Base-by-base conservation (phyloP, 352 stramenopile species). In the Peronospora tabacina region DNA sequence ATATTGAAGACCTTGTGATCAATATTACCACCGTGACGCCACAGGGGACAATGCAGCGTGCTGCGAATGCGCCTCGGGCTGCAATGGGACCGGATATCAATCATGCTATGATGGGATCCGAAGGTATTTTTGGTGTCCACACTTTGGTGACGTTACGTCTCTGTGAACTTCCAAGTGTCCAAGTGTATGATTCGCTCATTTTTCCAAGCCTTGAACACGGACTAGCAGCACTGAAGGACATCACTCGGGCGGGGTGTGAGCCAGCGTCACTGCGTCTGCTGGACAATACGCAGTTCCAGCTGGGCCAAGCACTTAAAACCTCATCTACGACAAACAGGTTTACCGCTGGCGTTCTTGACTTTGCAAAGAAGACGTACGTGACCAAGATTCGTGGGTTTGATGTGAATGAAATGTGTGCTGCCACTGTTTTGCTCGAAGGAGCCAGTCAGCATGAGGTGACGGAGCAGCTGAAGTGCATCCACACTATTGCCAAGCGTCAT, bases 101-200 rank as follows among this genome's bases (percentile, higher is more conserved):
- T 44, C 72, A 93, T 17, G 56, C 96, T 3, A 70, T 85, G 35
- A 58, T 89, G 34, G 93, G 95, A 9, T 97, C 89, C 0, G 95
- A 98, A 63, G 95, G 95, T n/a, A 96, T 89, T 42, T 78, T 98
- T 34, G 93, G 92, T 16, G 85, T 98, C 20, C 85, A 98, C 41
- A 96, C 87, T 1, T 82, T 94, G 35, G 91, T 94, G n/a, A 89
- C 95, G 0, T 70, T 98, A 46, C 90, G 90, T 33, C 82, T 98
- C 28, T 88, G 84, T 46, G 75, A 76, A 10, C 71, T 89, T 41
- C 87, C 91, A 7, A 66, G 76, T 28, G 65, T 76, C 17, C 84
- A 84, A 56, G 62, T 85, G 16, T 95, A 96, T 61, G 88, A 97
- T 47, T 97, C 90, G 44, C 73, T 97, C 41, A 55, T 98, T 37